A percentile compares a stretch with the other conserved stretches of the same genome.
These are phyloP conservation scores for Poronia punctata DNA, from an alignment of 495 filamentous ascomycete species.

Conservation along the genomic window DNA sequence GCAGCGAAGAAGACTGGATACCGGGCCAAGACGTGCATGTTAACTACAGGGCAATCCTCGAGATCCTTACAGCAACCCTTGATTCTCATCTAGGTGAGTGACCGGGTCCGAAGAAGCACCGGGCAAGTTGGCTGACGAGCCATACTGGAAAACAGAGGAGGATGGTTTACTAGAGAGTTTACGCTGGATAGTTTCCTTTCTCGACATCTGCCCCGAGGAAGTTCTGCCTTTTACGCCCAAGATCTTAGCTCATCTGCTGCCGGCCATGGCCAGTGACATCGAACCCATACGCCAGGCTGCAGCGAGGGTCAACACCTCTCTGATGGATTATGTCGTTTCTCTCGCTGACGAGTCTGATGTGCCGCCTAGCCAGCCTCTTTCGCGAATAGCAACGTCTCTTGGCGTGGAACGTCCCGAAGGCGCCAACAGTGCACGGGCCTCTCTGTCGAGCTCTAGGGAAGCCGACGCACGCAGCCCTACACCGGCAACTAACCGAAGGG, in stretches of 20 bases:
- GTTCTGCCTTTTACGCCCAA: conserved; percentile 93
- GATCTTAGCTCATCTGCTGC: conserved; percentile 84
- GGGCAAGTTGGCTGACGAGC: conserved; percentile 9
- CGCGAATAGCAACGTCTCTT: conserved; percentile 42
- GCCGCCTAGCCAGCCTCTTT: conserved; percentile 31
- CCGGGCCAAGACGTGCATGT: conserved; percentile 96
- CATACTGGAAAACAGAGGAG: conserved; percentile 59
- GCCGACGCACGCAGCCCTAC: conserved; percentile 48
- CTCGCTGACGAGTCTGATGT: conserved; percentile 67
- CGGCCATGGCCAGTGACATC: conserved; percentile 86
- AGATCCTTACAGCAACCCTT: conserved; percentile 86
- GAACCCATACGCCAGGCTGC: conserved; percentile 86
- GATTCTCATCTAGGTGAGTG: conserved; percentile 69
- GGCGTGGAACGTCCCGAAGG: conserved; percentile 51
- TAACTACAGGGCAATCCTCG: conserved; percentile 83
- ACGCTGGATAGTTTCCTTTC: conserved; percentile 92
- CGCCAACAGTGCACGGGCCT: conserved; percentile 41
- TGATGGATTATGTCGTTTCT: conserved; percentile 87
- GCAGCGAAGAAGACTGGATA: conserved; percentile 86
- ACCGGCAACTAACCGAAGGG: conserved; percentile 37
- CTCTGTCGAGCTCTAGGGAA: conserved; percentile 48
- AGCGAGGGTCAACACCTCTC: conserved; percentile 75
- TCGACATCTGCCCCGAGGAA: conserved; percentile 95
- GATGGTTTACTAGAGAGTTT: conserved; percentile 85
- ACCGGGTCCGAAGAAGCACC: too few species aligned